Evolutionary conservation across 176 grass and related monocot genomes (phyloP).

Genomic region (Triticum turgidum): DNA sequence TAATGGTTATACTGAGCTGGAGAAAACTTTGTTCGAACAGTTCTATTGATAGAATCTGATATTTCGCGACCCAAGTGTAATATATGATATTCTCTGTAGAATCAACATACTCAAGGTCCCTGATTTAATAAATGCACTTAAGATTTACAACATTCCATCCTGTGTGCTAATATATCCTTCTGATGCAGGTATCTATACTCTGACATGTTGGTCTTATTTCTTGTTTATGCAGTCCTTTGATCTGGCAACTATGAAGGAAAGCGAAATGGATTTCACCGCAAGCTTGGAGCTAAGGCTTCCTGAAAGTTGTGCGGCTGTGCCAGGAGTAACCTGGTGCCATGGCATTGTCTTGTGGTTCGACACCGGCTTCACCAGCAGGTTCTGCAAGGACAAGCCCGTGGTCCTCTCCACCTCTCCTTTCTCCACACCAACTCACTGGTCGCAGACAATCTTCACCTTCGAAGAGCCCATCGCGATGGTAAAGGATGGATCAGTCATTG

Average conservation of each 20-base stretch:
- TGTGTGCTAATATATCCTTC: not conserved
- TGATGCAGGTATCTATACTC: not conserved
- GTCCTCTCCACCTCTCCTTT: slow-evolving; percentile 83
- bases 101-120: too few species aligned
- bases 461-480: slow-evolving; percentile 55
- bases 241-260: slow-evolving; percentile 72
- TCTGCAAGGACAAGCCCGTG: slow-evolving; percentile 80
- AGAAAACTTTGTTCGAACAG: too few species aligned
- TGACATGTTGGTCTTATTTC: slow-evolving; percentile 13
- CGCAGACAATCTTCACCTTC: slow-evolving; percentile 81
- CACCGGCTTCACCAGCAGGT: slow-evolving; percentile 67
- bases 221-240: slow-evolving; percentile 65
- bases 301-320: not conserved
- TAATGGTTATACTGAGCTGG: not conserved
- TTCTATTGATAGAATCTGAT: too few species aligned
- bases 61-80: not conserved
- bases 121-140: not conserved
- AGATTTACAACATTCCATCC: not conserved
- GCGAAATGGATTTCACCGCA: slow-evolving; percentile 88
- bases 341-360: slow-evolving; percentile 95
- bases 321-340: slow-evolving; percentile 54
- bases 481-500: slow-evolving; percentile 27
- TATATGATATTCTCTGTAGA: not conserved
- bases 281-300: slow-evolving; percentile 68
- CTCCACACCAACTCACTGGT: slow-evolving; percentile 82